Conservation (phyloP, 2,329 filamentous ascomycete genomes). For the Dissoconium aciculare region DNA sequence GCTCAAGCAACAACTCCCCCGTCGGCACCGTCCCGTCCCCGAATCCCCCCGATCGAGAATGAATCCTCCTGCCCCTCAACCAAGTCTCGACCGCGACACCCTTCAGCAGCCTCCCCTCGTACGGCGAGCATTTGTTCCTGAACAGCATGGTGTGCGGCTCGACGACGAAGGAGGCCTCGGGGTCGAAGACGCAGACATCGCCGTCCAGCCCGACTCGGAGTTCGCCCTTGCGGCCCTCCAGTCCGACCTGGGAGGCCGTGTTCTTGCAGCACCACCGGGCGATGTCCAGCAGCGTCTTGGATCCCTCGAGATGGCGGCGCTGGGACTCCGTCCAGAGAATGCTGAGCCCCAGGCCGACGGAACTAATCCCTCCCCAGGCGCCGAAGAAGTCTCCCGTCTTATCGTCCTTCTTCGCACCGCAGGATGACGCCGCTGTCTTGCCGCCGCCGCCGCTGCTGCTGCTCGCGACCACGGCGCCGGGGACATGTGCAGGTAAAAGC, state of each 20-base stretch:
- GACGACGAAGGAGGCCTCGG: conserved; percentile 58
- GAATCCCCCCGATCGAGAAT: conserved; percentile 50
- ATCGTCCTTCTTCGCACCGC: conserved; percentile 25
- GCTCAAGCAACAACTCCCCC: conserved; percentile 39
- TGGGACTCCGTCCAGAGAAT: conserved; percentile 72
- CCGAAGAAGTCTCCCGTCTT: conserved; percentile 75
- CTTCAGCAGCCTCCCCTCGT: conserved; percentile 63
- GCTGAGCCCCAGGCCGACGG: conserved; percentile 78
- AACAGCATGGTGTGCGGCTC: conserved; percentile 72
- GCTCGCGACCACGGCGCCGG: conserved; percentile 24
- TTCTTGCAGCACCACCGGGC: conserved; percentile 74
- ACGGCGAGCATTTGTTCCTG: conserved; percentile 82
- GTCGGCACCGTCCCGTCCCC: conserved; percentile 34
- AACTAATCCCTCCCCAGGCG: conserved; percentile 92
- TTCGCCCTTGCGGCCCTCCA: conserved; percentile 68
- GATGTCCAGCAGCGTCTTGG: conserved; percentile 55
- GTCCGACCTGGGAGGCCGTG: conserved; percentile 75
- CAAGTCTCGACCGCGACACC: conserved; percentile 77
- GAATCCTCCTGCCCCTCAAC: conserved; percentile 64
- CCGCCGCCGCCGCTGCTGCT: conserved; percentile 7
- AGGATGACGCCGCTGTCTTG: conserved; percentile 19
- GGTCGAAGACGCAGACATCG: conserved; percentile 86
- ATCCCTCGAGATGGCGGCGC: conserved; percentile 39
- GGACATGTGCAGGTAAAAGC: conserved; percentile 60
- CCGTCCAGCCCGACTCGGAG: conserved; percentile 70